phyloP scores from a whole-genome alignment of 2,329 filamentous ascomycete genomes.

The Neophaeococcomyces aloes region DNA sequence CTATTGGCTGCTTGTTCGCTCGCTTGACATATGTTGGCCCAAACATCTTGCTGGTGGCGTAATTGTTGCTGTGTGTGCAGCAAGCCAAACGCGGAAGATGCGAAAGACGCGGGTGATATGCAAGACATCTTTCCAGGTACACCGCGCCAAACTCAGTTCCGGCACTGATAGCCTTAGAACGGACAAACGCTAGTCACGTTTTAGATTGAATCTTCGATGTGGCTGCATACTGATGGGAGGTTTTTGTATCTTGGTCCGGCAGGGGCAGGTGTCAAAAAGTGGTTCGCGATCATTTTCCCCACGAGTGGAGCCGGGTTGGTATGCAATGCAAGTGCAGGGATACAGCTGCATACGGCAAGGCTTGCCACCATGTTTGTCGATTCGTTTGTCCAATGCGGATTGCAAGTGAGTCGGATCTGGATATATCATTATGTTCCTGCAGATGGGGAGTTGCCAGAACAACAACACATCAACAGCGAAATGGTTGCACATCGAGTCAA shows the following conservation, averaged over 20 bases:
- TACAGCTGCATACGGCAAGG: background rate
- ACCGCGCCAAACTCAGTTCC: background rate
- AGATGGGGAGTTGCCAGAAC: no score
- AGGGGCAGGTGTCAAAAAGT: conserved; percentile 1
- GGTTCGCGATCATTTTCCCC: conserved; percentile 1
- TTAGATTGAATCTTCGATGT: background rate
- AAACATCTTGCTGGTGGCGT: conserved; percentile 8
- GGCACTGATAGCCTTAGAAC: background rate
- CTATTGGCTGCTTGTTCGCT: no score
- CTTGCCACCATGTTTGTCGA: background rate
- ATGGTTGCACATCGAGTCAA: no score
- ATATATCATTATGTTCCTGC: no score
- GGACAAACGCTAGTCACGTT: background rate
- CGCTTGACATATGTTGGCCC: background rate
- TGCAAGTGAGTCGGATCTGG: background rate
- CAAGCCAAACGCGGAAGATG: background rate
- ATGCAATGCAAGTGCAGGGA: conserved; percentile 2
- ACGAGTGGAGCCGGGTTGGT: background rate
- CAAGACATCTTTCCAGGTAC: background rate
- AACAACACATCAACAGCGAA: no score
- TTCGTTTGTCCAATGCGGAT: background rate
- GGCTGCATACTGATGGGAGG: conserved; percentile 5
- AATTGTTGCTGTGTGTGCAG: background rate
- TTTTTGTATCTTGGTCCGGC: conserved; percentile 1
- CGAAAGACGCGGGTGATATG: background rate